Percentiles rank a stretch among this genome's conserved stretches.
Evolutionary conservation across 2,329 filamentous ascomycete genomes (phyloP).

Genomic region (Coleophoma eucalyptorum): DNA sequence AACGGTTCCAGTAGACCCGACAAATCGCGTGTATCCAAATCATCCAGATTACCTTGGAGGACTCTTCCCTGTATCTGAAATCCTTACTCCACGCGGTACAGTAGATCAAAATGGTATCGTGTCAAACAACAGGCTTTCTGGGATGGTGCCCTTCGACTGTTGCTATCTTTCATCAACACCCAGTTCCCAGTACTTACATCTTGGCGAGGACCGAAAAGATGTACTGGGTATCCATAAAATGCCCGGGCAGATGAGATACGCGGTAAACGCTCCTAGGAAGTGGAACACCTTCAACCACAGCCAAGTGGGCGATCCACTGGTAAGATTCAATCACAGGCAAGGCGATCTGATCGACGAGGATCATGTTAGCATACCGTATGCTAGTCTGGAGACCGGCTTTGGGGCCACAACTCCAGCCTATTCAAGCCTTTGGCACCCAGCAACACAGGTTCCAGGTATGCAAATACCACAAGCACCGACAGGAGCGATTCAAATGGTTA

Average conservation of each 20-base stretch:
- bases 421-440: too few species aligned
- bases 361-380: too few species aligned
- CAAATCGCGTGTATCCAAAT: conserved; percentile 10
- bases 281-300: neutral
- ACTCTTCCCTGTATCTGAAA: conserved; percentile 9
- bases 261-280: conserved; percentile 2
- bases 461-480: too few species aligned
- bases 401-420: too few species aligned
- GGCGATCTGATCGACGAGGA: conserved; percentile 11
- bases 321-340: conserved; percentile 8
- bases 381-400: too few species aligned
- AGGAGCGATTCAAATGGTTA: too few species aligned
- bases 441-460: too few species aligned
- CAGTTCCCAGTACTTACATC: conserved; percentile 29
- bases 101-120: neutral
- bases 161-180: conserved; percentile 39
- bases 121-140: conserved; percentile 30
- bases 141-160: conserved; percentile 37
- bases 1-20: conserved; percentile 22
- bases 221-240: conserved; percentile 37
- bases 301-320: conserved; percentile 10
- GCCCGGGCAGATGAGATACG: conserved; percentile 30
- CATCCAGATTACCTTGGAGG: conserved; percentile 9
- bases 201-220: conserved; percentile 39
- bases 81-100: neutral